Evolutionary conservation across 2,329 filamentous ascomycete genomes (phyloP).

Genomic region (Fusarium drepaniforme): DNA sequence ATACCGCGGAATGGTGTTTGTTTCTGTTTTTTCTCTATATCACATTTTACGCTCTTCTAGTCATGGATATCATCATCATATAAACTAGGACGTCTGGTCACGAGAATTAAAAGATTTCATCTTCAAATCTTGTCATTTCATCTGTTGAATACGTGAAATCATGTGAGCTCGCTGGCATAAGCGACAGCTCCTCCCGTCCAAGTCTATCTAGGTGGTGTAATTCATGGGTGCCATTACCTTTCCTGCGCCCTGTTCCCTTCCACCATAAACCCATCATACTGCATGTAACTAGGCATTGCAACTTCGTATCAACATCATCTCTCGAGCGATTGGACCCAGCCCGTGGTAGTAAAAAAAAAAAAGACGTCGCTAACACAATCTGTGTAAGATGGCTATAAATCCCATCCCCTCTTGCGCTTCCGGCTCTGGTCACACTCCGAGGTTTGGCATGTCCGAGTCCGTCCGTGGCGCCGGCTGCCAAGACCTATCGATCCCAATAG

Average conservation of each 20-base stretch:
- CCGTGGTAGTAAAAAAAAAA: background rate
- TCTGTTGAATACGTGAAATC: background rate
- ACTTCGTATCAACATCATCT: conserved; percentile 9
- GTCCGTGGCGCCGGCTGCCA: background rate
- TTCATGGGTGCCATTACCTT: background rate
- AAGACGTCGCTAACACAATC: conserved; percentile 7
- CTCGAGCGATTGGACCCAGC: background rate
- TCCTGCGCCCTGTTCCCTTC: conserved; percentile 4
- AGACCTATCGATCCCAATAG: background rate
- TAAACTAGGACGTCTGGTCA: background rate
- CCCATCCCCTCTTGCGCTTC: background rate
- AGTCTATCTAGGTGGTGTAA: background rate
- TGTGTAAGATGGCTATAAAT: background rate
- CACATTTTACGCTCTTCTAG: too few relatives aligned
- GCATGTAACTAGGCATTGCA: background rate
- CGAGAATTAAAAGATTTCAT: conserved; percentile 13
- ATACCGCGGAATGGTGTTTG: conserved; percentile 24
- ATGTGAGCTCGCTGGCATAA: background rate
- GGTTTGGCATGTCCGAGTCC: background rate
- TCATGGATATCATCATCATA: background rate
- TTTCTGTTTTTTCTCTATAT: conserved; percentile 1
- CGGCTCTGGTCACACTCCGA: background rate
- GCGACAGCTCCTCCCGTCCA: background rate
- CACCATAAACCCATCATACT: background rate
- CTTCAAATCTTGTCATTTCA: background rate